Conservation (phyloP, 805 yeast genomes). For the Kodamaea restingae region DNA sequence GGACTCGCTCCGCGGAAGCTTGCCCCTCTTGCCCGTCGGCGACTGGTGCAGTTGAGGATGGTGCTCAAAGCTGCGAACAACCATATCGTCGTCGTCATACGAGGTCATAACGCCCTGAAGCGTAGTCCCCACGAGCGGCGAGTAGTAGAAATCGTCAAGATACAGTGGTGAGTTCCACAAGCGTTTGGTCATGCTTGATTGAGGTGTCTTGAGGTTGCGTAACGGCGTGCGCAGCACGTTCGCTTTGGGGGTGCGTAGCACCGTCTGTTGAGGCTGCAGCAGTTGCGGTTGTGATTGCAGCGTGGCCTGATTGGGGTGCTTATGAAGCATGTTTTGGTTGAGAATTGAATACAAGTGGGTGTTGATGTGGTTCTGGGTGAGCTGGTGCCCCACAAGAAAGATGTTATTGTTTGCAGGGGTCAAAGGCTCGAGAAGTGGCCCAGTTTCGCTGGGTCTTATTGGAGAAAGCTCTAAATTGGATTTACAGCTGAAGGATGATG, state of each 20-base stretch:
- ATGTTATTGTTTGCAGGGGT: slow-evolving; percentile 39
- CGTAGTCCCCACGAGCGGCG: slow-evolving; percentile 21
- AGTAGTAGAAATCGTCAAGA: slow-evolving; percentile 62
- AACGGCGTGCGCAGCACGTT: slow-evolving; percentile 31
- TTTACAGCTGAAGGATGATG: slow-evolving; percentile 64
- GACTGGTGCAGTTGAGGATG: slow-evolving; percentile 16
- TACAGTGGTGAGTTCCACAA: slow-evolving; percentile 66
- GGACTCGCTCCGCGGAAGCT: slow-evolving; percentile 3
- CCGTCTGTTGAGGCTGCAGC: slow-evolving; percentile 4
- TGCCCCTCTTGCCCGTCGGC: slow-evolving; percentile 9
- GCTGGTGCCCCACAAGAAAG: slow-evolving; percentile 5
- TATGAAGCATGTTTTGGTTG: slow-evolving; percentile 17
- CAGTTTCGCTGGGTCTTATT: slow-evolving; percentile 52
- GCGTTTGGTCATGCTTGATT: slow-evolving; percentile 43
- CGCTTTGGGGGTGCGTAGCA: slow-evolving; percentile 28
- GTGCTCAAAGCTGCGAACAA: slow-evolving; percentile 36
- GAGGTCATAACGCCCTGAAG: slow-evolving; percentile 23
- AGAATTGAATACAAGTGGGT: slow-evolving; percentile 10
- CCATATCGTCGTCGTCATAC: slow-evolving; percentile 46
- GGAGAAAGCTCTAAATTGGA: slow-evolving; percentile 65
- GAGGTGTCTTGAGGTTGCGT: slow-evolving; percentile 35
- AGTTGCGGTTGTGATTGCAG: not conserved
- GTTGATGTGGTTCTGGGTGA: slow-evolving; percentile 8
- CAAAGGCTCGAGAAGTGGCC: slow-evolving; percentile 62
- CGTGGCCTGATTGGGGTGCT: slow-evolving; percentile 6